Base-by-base conservation (phyloP, 371 early-diverging fungal genomes). In the Apophysomyces trapeziformis region DNA sequence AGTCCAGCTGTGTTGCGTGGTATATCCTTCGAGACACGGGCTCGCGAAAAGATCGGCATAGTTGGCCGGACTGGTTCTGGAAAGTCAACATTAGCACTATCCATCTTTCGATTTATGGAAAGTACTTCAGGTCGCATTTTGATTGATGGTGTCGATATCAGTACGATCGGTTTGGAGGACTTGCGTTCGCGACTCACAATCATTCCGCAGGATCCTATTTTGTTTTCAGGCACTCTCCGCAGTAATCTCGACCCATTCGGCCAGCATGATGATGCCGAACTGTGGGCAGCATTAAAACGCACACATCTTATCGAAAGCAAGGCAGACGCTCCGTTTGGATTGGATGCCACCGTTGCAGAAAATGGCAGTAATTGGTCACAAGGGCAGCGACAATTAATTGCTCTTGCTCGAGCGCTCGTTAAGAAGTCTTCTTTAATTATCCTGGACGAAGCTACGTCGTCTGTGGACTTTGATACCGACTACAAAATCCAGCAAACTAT, bases 341-440 rank as follows among this genome's bases (percentile, higher is more conserved):
- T 92, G 14, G 90, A 90, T 18, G 77, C 85, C 1, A 79, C 79
- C 14, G 90, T 92, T 32, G 72, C 74, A 16, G 90, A 90, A 70
- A 89, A 87, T 64, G 96, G 96, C 36, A 85, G 83, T 65, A 93
- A 90, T 68, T 87, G 94, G 75, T 92, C 92, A 12, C 89, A 95
- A 43, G 97, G 98, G 2, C 93, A 97, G 68, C 84, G 92, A 18
- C 96, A 96, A 78, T 79, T 96, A 71, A 88, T 98, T 68, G 89
- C 92, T 12, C 76, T 97, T 18, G 93, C 94, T 1, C 89, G 96
- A 60, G 95, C 96, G 3, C 74, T 96, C 56, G 77, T 96, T 39
- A 87, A 88, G 68, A 85, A 88, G 60, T 85, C 91, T 11, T 66
- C 86, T 59, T 81, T 92, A 61, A 92, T 95, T 45, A 84, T 97